These are phyloP conservation scores for Myochromella boudieri DNA, from an alignment of 768 basidiomycete genomes.

Conservation along the genomic window DNA sequence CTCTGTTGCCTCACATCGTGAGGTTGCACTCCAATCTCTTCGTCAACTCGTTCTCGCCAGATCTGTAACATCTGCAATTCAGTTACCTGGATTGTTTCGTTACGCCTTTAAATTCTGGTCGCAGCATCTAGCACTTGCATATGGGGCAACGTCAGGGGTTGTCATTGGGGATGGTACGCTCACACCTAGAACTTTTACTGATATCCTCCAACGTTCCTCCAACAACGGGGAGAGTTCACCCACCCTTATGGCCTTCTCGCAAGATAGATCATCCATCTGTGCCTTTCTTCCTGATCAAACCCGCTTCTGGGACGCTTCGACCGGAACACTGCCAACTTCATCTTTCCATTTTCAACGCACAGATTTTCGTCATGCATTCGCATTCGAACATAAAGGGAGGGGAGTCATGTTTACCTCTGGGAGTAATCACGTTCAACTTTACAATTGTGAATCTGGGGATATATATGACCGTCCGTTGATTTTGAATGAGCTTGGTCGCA, in stretches of 20 bases:
- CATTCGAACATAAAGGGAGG: too few relatives aligned
- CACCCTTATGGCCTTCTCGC: not conserved
- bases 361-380: too few relatives aligned
- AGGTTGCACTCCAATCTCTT: slow-evolving; percentile 4
- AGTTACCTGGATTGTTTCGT: not conserved
- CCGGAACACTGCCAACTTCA: too few relatives aligned
- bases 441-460: too few relatives aligned
- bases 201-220: not conserved
- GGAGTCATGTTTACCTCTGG: too few relatives aligned
- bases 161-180: not conserved
- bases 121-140: not conserved
- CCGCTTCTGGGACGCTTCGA: not conserved
- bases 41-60: not conserved
- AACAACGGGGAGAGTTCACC: not conserved
- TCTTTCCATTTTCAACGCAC: too few relatives aligned
- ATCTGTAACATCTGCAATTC: not conserved
- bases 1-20: not conserved
- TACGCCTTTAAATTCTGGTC: slow-evolving; percentile 4
- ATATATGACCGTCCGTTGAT: too few relatives aligned
- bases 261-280: not conserved
- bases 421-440: too few relatives aligned
- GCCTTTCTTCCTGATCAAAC: not conserved
- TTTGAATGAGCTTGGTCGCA: too few relatives aligned
- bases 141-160: not conserved
- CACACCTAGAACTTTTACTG: not conserved